These are phyloP conservation scores for Sporodiniella umbellata DNA, from an alignment of 371 early-diverging fungal species.

Conservation along the genomic window DNA sequence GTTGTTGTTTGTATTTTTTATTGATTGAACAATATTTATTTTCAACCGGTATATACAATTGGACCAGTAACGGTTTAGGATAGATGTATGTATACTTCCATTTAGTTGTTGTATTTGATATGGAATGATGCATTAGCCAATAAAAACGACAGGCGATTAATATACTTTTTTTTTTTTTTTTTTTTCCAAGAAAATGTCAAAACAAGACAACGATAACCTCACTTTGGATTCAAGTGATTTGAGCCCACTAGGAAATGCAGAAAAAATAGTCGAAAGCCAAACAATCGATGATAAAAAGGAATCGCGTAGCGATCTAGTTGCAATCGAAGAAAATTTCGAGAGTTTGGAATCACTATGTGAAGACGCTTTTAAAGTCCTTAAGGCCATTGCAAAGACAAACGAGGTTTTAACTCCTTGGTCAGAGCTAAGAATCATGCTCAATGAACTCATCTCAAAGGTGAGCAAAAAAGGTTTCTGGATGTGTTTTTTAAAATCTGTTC, in stretches of 20 bases:
- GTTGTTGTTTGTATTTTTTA: no score
- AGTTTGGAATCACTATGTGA: background rate
- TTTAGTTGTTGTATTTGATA: no score
- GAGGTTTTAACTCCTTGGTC: conserved; percentile 16
- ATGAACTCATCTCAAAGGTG: conserved; percentile 20
- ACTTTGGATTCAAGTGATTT: background rate
- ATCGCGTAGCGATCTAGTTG: conserved; percentile 1
- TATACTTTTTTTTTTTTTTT: background rate
- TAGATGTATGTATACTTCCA: no score
- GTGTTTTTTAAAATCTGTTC: background rate
- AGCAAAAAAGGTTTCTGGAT: background rate
- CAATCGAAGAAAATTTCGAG: conserved; percentile 1
- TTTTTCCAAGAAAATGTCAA: conserved; percentile 2
- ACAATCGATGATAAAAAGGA: background rate
- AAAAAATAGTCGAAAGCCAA: background rate
- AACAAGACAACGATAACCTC: background rate
- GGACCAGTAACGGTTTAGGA: no score
- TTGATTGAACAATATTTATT: no score
- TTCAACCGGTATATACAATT: no score
- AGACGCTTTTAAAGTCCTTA: background rate
- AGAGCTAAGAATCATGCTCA: conserved; percentile 14
- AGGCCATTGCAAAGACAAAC: conserved; percentile 23
- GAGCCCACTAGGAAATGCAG: background rate
- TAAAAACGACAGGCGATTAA: background rate
- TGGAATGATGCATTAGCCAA: no score